A percentile compares a stretch with the other conserved stretches of the same genome.
Evolutionary conservation across 768 basidiomycete species (phyloP).

Genomic region (Pholiota conissans): DNA sequence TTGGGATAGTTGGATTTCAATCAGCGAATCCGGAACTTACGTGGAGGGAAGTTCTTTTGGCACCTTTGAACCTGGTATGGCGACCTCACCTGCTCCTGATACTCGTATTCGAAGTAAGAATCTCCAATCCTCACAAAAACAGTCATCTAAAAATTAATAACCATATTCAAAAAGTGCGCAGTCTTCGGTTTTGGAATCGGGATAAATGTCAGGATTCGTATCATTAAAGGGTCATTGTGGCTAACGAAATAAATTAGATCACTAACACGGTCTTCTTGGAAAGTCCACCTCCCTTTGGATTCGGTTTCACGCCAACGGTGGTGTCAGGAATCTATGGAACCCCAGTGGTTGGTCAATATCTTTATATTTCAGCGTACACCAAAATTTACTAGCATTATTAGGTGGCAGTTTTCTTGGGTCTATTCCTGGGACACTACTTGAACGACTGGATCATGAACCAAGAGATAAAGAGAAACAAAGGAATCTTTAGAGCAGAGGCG

Average conservation of each 20-base stretch:
- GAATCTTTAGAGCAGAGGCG: conserved; percentile 58
- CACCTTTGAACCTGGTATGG: conserved; percentile 56
- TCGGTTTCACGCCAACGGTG: conserved; percentile 46
- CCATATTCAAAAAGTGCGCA: neutral
- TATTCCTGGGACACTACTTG: conserved; percentile 49
- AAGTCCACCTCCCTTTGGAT: conserved; percentile 51
- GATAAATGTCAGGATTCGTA: conserved; percentile 41
- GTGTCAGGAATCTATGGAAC: conserved; percentile 56
- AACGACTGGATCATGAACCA: conserved; percentile 53
- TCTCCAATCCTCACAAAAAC: neutral
- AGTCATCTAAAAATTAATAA: too few relatives aligned
- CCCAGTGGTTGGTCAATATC: conserved; percentile 41
- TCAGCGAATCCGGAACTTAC: conserved; percentile 54
- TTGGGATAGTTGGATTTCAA: conserved; percentile 61
- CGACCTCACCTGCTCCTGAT: conserved; percentile 57
- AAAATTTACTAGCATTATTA: too few relatives aligned
- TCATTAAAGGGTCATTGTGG: neutral
- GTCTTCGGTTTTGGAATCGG: conserved; percentile 68
- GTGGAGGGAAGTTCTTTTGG: conserved; percentile 46
- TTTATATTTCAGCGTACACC: too few relatives aligned
- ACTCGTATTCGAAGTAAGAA: conserved; percentile 49
- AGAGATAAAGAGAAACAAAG: conserved; percentile 48
- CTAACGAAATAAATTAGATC: too few relatives aligned
- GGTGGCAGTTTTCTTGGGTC: conserved; percentile 54
- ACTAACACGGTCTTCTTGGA: conserved; percentile 69